Conservation (phyloP, 495 filamentous ascomycete genomes). For the Tuber borchii region DNA sequence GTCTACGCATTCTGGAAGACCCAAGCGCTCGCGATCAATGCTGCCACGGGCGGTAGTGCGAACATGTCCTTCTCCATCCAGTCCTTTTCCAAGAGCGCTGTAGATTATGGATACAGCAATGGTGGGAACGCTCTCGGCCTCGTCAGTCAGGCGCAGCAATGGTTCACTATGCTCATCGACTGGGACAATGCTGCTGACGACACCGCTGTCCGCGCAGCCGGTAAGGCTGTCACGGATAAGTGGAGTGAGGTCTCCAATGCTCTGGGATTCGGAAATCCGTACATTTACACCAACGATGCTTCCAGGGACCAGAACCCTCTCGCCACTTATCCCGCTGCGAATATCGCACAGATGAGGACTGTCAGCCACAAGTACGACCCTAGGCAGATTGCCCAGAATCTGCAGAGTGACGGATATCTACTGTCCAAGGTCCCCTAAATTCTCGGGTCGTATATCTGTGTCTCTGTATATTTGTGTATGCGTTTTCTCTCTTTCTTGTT, state of each 20-base stretch:
- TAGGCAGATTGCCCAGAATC: slow-evolving; percentile 41
- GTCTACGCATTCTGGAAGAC: slow-evolving; percentile 38
- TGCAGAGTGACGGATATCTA: slow-evolving; percentile 30
- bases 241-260: slow-evolving; percentile 10
- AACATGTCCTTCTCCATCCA: slow-evolving; percentile 41
- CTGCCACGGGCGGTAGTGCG: slow-evolving; percentile 27
- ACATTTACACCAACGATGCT: slow-evolving; percentile 44
- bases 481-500: background rate
- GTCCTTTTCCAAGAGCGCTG: slow-evolving; percentile 27
- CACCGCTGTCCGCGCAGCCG: slow-evolving; percentile 5
- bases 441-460: background rate
- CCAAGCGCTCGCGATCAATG: slow-evolving; percentile 19
- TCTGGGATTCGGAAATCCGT: slow-evolving; percentile 27
- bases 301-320: slow-evolving; percentile 45
- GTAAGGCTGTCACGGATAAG: slow-evolving; percentile 6
- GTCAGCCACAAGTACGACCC: slow-evolving; percentile 48
- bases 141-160: slow-evolving; percentile 10
- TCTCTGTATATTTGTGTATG: background rate
- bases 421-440: slow-evolving; percentile 5
- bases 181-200: slow-evolving; percentile 19
- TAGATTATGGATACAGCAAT: slow-evolving; percentile 10
- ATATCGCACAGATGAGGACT: slow-evolving; percentile 40
- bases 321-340: slow-evolving; percentile 44
- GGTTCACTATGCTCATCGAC: slow-evolving; percentile 12
- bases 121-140: slow-evolving; percentile 13